Base-by-base conservation (phyloP, 2,329 filamentous ascomycete genomes). In the Diaporthe citriasiana region DNA sequence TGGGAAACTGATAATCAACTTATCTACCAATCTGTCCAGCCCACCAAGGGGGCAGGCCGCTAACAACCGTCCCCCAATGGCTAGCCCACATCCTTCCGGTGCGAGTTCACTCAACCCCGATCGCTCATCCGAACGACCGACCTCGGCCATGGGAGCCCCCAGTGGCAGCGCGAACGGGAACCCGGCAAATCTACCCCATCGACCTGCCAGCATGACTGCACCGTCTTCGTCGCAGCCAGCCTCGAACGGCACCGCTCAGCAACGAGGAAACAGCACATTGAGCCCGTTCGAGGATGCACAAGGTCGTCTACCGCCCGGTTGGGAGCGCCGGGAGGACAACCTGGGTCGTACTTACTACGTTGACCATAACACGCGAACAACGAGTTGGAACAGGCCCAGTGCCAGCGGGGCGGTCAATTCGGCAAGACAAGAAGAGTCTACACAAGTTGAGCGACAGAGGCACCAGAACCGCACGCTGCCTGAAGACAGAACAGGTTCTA, bases 241-340 rank as follows among this genome's bases (percentile, higher is more conserved):
- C 82, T 40, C 74, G 77, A 84, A 82, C 76, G 85, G 84, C 30
- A 75, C 82, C 22, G 79, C 81, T 56, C 83, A 83, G 38, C 76
- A 82, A 35, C 84, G 86, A 74, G 83, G 86, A 38, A 85, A 83
- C 57, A 87, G 87, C 59, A 91, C 90, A 70, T 91, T 97, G 81
- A 98, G 95, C 80, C 95, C 96, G 0, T 99, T 99, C 78, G 96
- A 98, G 84, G 97, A 99, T 84, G 91, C 92, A n/a, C 95, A 98
- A 81, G 97, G 97, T 73, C 92, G 96, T 78, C 85, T 99, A 71
- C 97, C 97, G 45, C 92, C 94, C 68, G 97, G 97, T 45, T 99
- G 97, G 96, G 97, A 99, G 85, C 92, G 97, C 72, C 91, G 97
- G 73, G 96, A 98, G 83, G 97, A 99, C 82, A 97, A 98, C 78